Conservation (phyloP, 139 green algal species). For the Edaphochlamys debaryana region DNA sequence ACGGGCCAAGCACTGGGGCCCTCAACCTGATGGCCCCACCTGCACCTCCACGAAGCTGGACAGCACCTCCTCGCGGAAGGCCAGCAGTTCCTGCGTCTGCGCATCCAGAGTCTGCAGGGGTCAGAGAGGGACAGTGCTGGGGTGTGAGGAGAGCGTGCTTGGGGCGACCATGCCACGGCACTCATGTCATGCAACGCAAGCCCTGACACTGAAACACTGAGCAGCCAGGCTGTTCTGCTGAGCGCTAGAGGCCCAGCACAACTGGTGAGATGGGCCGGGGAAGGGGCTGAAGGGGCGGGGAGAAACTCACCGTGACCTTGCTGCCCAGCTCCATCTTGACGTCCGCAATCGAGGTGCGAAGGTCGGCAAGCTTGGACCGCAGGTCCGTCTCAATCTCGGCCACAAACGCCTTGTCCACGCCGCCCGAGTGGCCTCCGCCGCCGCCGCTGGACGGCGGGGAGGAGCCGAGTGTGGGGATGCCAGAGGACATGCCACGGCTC, state of each 20-base stretch:
- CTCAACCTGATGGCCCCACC: too few species aligned
- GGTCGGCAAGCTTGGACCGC: constrained; percentile 10
- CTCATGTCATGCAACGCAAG: background rate
- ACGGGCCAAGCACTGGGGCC: too few species aligned
- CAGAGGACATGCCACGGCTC: background rate
- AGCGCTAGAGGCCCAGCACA: too few species aligned
- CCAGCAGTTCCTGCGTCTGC: constrained; percentile 31
- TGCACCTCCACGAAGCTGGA: constrained; percentile 28
- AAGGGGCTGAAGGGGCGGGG: too few species aligned
- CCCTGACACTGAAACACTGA: too few species aligned
- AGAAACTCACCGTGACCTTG: constrained; percentile 37
- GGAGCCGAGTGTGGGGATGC: too few species aligned
- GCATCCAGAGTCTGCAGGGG: constrained; percentile 15
- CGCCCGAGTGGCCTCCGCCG: background rate
- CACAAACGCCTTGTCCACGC: background rate
- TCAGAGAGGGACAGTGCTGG: background rate
- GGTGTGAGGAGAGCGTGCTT: background rate
- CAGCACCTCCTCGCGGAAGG: constrained; percentile 35
- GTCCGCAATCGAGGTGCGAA: constrained; percentile 11
- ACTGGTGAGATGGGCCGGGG: too few species aligned
- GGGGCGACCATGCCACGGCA: background rate
- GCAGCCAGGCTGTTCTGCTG: too few species aligned
- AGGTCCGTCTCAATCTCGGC: constrained; percentile 4
- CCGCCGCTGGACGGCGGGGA: background rate
- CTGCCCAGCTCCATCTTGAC: constrained; percentile 30